Evolutionary conservation across 805 yeast genomes (phyloP).

Genomic region (Jamesozyma piceae): DNA sequence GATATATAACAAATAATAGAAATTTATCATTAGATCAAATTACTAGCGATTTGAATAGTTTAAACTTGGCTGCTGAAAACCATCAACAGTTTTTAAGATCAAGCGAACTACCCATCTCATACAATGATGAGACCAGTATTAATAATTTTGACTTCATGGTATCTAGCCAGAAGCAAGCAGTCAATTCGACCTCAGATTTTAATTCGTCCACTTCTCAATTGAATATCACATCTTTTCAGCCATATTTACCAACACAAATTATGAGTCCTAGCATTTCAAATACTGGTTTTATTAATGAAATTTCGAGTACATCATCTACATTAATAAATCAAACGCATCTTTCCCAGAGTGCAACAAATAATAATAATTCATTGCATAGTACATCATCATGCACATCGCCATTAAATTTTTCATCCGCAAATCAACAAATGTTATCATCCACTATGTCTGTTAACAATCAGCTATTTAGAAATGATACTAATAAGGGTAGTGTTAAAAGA

Average conservation of each 20-base stretch:
- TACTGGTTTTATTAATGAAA: background rate
- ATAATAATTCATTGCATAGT: background rate
- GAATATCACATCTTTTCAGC: constrained; percentile 1
- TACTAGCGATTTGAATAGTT: background rate
- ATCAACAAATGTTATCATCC: background rate
- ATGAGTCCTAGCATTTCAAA: background rate
- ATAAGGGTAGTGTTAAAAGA: no score
- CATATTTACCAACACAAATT: constrained; percentile 1
- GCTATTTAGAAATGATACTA: background rate
- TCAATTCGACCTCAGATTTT: background rate
- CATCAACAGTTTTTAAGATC: background rate
- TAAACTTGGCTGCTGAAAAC: background rate
- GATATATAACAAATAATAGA: background rate
- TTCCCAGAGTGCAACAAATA: background rate
- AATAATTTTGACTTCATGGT: background rate
- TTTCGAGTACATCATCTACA: background rate
- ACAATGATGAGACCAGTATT: background rate
- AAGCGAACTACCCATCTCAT: background rate
- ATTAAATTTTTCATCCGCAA: background rate
- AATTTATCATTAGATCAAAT: background rate
- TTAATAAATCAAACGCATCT: background rate
- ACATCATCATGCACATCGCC: background rate
- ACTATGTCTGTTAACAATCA: background rate
- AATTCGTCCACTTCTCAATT: background rate
- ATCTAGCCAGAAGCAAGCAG: background rate